phyloP scores from a whole-genome alignment of 306 rosid species.

The Trifolium repens region DNA sequence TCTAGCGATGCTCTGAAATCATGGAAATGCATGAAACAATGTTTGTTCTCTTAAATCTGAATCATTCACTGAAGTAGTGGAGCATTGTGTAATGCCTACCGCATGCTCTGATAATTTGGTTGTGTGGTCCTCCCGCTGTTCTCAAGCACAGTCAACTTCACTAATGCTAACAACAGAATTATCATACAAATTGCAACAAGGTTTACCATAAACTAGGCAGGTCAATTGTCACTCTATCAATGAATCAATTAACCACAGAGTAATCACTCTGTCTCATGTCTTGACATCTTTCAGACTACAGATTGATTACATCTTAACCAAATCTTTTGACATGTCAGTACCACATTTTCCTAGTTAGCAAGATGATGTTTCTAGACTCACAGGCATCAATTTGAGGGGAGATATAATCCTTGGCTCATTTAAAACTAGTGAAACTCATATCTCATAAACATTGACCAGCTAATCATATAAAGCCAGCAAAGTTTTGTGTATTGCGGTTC shows the following conservation, averaged over 20 bases:
- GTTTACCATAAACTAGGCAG: not conserved
- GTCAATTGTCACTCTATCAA: not conserved
- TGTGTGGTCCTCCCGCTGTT: slow-evolving; percentile 10
- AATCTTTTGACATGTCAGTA: not conserved
- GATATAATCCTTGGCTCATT: not conserved
- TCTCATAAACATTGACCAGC: not conserved
- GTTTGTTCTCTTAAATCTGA: too few relatives aligned
- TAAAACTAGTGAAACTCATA: not conserved
- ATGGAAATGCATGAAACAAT: not conserved
- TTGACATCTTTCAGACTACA: not conserved
- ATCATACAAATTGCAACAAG: not conserved
- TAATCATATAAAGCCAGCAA: not conserved
- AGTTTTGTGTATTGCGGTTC: not conserved
- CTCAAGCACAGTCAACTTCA: slow-evolving; percentile 17
- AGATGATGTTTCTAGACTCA: slow-evolving; percentile 3
- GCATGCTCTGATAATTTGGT: slow-evolving; percentile 4
- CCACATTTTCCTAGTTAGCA: not conserved
- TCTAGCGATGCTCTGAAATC: too few relatives aligned
- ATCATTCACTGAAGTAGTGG: not conserved
- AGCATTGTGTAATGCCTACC: not conserved
- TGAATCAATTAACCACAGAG: not conserved
- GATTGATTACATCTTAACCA: not conserved
- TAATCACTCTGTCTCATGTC: not conserved
- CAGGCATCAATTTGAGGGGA: slow-evolving; percentile 1
- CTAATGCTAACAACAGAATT: not conserved